phyloP scores from a whole-genome alignment of 2,329 filamentous ascomycete genomes.

The Epichloe sibirici region DNA sequence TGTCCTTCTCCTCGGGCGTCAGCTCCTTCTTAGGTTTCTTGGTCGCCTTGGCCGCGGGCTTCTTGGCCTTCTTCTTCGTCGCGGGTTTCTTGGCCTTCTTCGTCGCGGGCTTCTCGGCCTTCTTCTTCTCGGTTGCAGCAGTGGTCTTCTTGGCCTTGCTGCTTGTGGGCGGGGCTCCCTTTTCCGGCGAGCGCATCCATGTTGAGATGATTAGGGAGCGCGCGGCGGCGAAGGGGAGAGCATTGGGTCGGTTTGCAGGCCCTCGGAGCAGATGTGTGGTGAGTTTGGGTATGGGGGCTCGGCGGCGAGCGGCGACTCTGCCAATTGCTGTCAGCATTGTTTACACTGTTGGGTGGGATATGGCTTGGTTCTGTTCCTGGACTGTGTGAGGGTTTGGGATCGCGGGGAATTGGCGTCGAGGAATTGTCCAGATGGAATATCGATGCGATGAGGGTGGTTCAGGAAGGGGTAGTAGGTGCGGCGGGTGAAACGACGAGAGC shows the following conservation, averaged over 20 bases:
- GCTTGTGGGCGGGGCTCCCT: constrained; percentile 8
- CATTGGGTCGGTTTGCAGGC: background rate
- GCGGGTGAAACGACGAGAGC: too few species aligned
- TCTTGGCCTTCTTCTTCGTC: constrained; percentile 34
- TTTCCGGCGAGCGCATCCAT: constrained; percentile 15
- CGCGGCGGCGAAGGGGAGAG: constrained; percentile 8
- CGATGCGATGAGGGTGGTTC: background rate
- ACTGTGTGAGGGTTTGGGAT: background rate
- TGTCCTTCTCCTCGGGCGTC: constrained; percentile 27
- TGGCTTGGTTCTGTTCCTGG: background rate
- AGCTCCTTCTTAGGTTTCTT: constrained; percentile 24
- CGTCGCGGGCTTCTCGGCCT: constrained; percentile 36
- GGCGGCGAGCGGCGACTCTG: constrained; percentile 27
- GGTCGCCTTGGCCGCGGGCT: constrained; percentile 43
- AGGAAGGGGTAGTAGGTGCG: too few species aligned
- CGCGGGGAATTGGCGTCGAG: background rate
- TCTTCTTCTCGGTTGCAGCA: constrained; percentile 11
- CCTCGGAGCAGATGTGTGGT: constrained; percentile 4
- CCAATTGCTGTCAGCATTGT: constrained; percentile 31
- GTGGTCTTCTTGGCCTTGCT: constrained; percentile 12
- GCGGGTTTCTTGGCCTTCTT: constrained; percentile 18
- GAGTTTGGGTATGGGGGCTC: constrained; percentile 15
- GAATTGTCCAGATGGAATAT: background rate
- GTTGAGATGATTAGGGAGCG: constrained; percentile 17
- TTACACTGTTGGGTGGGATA: background rate